Percentiles rank a stretch among this genome's conserved stretches.
phyloP scores from a whole-genome alignment of 441 rosid genomes.

The Aleurites moluccanus region DNA sequence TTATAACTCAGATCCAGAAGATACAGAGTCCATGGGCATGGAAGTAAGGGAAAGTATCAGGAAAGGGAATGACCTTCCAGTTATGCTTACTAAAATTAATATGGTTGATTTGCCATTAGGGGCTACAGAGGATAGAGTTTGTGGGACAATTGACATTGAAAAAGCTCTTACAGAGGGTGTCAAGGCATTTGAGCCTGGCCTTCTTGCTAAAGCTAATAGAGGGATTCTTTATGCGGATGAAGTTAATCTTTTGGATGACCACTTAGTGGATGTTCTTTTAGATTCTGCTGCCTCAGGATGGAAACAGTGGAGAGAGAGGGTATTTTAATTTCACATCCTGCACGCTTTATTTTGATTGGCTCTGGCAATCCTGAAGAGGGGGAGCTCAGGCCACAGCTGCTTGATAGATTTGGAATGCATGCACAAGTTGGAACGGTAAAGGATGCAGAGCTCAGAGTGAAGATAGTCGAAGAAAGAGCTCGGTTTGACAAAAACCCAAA shows the following conservation, averaged over 20 bases:
- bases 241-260: slow-evolving; percentile 94
- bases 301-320: slow-evolving; percentile 99
- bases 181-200: slow-evolving; percentile 96
- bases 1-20: slow-evolving; percentile 86
- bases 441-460: slow-evolving; percentile 90
- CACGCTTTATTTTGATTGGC: slow-evolving; percentile 95
- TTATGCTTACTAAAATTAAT: slow-evolving; percentile 59
- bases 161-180: slow-evolving; percentile 97
- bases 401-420: slow-evolving; percentile 96
- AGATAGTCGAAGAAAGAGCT: slow-evolving; percentile 92
- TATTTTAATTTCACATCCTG: slow-evolving; percentile 93
- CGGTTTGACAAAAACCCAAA: slow-evolving; percentile 79
- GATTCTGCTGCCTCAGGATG: slow-evolving; percentile 99
- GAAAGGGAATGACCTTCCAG: slow-evolving; percentile 50
- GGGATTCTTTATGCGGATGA: slow-evolving; percentile 95
- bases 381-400: slow-evolving; percentile 93
- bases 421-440: slow-evolving; percentile 95
- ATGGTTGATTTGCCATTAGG: slow-evolving; percentile 98
- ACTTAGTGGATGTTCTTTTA: slow-evolving; percentile 89
- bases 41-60: slow-evolving; percentile 67
- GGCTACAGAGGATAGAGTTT: slow-evolving; percentile 93
- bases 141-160: slow-evolving; percentile 90
- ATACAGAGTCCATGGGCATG: slow-evolving; percentile 86
- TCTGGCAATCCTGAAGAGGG: slow-evolving; percentile 99
- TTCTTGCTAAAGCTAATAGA: slow-evolving; percentile 92